Evolutionary conservation across 2,329 filamentous ascomycete species (phyloP).

Genomic region (Phialocephala sp.): DNA sequence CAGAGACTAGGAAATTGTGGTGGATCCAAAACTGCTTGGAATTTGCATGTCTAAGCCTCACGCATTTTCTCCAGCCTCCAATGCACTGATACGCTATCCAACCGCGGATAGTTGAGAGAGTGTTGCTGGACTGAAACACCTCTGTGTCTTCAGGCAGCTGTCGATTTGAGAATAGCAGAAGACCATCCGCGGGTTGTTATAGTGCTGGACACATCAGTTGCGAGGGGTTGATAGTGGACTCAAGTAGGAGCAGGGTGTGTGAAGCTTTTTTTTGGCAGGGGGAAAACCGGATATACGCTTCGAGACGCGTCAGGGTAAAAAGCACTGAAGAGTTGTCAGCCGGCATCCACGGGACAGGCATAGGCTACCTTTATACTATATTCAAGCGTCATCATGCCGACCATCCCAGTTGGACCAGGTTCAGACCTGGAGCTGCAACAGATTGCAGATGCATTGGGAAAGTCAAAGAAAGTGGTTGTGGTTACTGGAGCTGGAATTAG

Average conservation of each 20-base stretch:
- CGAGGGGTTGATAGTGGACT: neutral
- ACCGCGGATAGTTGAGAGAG: neutral
- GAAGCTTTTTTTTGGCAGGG: neutral
- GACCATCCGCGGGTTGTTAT: neutral
- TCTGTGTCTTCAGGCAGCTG: neutral
- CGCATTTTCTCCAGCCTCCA: neutral
- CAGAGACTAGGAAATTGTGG: neutral
- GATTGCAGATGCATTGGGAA: constrained; percentile 67
- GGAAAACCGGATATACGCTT: too few relatives aligned
- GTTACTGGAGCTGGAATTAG: constrained; percentile 77
- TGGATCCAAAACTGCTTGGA: neutral
- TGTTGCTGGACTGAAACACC: neutral
- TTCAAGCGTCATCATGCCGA: constrained; percentile 39
- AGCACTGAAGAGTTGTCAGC: neutral
- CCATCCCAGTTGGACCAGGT: constrained; percentile 37
- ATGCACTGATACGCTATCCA: neutral
- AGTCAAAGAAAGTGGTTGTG: constrained; percentile 72
- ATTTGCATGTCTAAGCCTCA: neutral
- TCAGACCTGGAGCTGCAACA: constrained; percentile 55
- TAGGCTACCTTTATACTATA: neutral
- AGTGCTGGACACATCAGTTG: neutral
- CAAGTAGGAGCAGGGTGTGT: neutral
- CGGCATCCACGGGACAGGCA: neutral
- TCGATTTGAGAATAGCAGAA: neutral
- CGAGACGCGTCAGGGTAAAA: neutral